Conservation (phyloP, 2,329 filamentous ascomycete genomes). For the Scortechinia acanthostroma region DNA sequence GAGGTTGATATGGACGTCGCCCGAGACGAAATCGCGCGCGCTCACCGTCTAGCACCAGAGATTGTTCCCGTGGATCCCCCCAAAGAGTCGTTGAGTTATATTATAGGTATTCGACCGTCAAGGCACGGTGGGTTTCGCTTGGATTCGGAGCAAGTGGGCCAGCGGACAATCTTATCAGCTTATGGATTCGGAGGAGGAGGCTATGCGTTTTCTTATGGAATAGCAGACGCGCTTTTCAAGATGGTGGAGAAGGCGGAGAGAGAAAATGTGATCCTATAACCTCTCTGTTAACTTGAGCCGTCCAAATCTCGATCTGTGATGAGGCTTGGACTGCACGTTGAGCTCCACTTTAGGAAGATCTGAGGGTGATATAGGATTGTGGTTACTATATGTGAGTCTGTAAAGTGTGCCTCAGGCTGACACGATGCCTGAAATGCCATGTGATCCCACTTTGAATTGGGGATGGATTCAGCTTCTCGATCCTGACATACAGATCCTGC, state of each 20-base stretch:
- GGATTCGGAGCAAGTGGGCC: conserved; percentile 3
- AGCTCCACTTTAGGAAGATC: too few relatives aligned
- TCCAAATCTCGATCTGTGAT: too few relatives aligned
- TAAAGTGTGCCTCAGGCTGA: too few relatives aligned
- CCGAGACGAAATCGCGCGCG: conserved; percentile 24
- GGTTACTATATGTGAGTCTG: too few relatives aligned
- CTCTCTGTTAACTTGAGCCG: too few relatives aligned
- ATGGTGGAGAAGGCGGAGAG: conserved; percentile 4
- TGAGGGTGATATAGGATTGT: too few relatives aligned
- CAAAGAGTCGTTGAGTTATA: conserved; percentile 4
- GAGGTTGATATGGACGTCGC: conserved; percentile 23
- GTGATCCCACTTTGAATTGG: too few relatives aligned
- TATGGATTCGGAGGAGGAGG: conserved; percentile 5
- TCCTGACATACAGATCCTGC: too few relatives aligned
- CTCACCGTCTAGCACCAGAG: conserved; percentile 22
- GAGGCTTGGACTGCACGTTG: too few relatives aligned
- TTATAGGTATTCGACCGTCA: conserved; percentile 3
- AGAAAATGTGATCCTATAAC: conserved; percentile 3
- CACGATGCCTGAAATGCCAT: too few relatives aligned
- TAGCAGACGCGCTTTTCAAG: conserved; percentile 3
- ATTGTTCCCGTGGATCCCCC: conserved; percentile 20
- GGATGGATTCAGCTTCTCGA: too few relatives aligned
- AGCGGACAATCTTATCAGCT: conserved; percentile 3
- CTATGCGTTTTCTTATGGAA: conserved; percentile 6
- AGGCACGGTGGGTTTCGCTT: conserved; percentile 3